Conservation (phyloP, 305 asterid genomes). For the Salvia sclarea region DNA sequence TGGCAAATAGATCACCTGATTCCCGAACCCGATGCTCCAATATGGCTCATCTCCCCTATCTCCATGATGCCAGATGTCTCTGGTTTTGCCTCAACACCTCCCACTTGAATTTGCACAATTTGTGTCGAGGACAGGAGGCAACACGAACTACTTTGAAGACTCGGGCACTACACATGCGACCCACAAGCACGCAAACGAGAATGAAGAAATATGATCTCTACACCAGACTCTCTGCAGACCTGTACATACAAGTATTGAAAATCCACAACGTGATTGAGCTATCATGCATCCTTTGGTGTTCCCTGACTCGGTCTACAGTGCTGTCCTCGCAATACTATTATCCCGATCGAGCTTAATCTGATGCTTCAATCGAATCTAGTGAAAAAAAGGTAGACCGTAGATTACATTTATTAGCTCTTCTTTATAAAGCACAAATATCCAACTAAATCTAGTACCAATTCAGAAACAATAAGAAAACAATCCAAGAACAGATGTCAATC, state of each 20-base stretch:
- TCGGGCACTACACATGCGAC: conserved; percentile 29
- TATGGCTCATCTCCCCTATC: conserved; percentile 29
- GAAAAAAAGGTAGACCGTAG: not conserved
- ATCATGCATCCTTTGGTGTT: conserved; percentile 33
- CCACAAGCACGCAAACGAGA: conserved; percentile 49
- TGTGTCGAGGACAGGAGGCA: conserved; percentile 33
- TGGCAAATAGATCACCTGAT: conserved; percentile 43
- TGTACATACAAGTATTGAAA: conserved; percentile 55
- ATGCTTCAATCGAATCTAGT: conserved; percentile 38
- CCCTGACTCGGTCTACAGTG: conserved; percentile 37
- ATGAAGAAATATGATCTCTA: conserved; percentile 50
- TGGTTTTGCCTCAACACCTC: conserved; percentile 19
- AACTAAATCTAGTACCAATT: not conserved
- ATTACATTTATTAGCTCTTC: conserved; percentile 22
- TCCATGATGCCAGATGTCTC: conserved; percentile 28
- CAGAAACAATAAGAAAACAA: not conserved
- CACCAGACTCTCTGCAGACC: conserved; percentile 47
- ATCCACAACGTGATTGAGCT: conserved; percentile 52
- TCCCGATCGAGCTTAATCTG: conserved; percentile 29
- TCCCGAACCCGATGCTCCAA: conserved; percentile 27
- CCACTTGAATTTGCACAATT: conserved; percentile 36
- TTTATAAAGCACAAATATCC: not conserved
- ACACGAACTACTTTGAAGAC: conserved; percentile 33
- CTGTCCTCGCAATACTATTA: conserved; percentile 24
- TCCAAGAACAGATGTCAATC: not conserved